Evolutionary conservation across 768 basidiomycete genomes (phyloP).

Genomic region (Amanita subjunquillea): DNA sequence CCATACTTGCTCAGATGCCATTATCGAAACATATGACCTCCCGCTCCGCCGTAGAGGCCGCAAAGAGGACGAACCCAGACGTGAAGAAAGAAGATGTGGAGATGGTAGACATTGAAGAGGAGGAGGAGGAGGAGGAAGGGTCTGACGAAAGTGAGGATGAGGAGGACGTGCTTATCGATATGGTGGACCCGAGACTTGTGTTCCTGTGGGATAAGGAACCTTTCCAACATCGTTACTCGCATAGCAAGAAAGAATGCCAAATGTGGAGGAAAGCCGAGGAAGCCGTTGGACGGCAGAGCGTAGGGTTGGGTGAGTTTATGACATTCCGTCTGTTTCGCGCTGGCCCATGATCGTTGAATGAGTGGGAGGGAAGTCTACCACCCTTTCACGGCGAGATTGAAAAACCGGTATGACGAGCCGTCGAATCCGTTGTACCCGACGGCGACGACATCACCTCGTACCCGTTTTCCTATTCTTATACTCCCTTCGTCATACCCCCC

Average conservation of each 20-base stretch:
- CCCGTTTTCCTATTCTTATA: not conserved
- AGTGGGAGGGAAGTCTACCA: not conserved
- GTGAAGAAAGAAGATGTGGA: not conserved
- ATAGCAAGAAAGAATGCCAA: slow-evolving; percentile 19
- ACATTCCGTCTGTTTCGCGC: not conserved
- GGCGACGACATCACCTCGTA: not conserved
- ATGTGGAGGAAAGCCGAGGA: slow-evolving; percentile 25
- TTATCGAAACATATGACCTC: not conserved
- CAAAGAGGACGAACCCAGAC: not conserved
- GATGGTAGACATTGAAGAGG: slow-evolving; percentile 1
- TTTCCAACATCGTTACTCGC: slow-evolving; percentile 27
- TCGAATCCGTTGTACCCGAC: not conserved
- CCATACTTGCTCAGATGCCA: slow-evolving; percentile 8
- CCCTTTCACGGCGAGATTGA: not conserved
- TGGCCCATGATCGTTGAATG: not conserved
- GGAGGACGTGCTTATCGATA: slow-evolving; percentile 2
- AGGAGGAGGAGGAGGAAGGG: not conserved
- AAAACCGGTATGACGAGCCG: not conserved
- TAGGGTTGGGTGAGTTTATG: not conserved
- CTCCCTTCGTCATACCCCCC: not conserved
- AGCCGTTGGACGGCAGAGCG: slow-evolving; percentile 11
- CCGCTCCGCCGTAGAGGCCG: not conserved
- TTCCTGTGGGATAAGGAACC: slow-evolving; percentile 27
- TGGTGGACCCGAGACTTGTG: slow-evolving; percentile 24
- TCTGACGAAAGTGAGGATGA: slow-evolving; percentile 3